Evolutionary conservation across 192 early-diverging fungal genomes (phyloP), one percentile per base, ranked within the genome.

Genomic region (Mortierella antarctica): DNA sequence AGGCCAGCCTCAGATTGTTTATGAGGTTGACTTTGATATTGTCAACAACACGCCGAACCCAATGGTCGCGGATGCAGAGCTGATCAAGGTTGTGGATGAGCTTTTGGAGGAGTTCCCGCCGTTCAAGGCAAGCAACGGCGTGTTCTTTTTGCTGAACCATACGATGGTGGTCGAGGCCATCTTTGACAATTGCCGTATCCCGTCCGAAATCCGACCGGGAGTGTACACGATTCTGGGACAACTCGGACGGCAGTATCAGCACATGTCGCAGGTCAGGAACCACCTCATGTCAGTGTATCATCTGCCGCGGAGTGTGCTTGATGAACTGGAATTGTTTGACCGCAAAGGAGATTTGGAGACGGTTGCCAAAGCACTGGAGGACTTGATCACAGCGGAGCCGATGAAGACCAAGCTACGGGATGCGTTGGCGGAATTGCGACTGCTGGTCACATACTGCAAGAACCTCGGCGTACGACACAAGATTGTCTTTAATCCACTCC

Each of bases 1-100:
- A 8, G 96, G 96, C 6, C 96, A 97, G 79, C 96, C 96, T 0
- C 82, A 91, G 47, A 82, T 87, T 14, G 87, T 93, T 4, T 70
- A 88, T 39, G 96, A 96, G 68, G 95, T 91, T 52, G 94, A 96
- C 62, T 98, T 98, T 86, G 97, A 99, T 70, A 94, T 97, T 53
- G 92, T 97, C 7, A 91, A 90, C 48, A 82, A 82, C 60, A 89
- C 84, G 13, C 70, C 80, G 59, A 83, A 73, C 51, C 87, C 72
- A 62, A 93, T 92, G 90, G 87, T 95, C 49, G 89, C 94, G 0
- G 96, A 96, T 45, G 96, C 96, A 5, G 97, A 99, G 79, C 87
- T 96, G 2, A 80, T 98, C n/a, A 92, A 93, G 39, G 91, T 95
- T 1, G 92, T 93, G 7, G 90, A 90, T 56, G 91, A 94, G 83